Conservation (phyloP, 305 asterid species). For the Rubia peregrina region DNA sequence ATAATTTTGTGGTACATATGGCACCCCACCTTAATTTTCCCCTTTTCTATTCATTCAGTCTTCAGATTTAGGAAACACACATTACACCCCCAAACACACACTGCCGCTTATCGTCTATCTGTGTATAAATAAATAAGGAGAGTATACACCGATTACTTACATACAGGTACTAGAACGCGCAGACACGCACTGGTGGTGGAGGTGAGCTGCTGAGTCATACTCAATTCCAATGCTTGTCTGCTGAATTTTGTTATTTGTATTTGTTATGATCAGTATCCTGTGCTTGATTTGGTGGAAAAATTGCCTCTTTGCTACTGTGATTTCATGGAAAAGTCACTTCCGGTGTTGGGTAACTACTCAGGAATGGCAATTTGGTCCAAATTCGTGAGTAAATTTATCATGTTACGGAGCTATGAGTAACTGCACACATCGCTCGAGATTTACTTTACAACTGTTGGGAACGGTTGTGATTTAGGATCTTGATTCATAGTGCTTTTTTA, state of each 20-base stretch:
- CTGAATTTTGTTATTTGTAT: background rate
- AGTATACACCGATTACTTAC: background rate
- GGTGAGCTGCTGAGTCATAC: background rate
- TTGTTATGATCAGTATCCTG: background rate
- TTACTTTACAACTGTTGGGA: background rate
- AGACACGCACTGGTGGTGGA: constrained; percentile 5
- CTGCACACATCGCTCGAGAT: background rate
- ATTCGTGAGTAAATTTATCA: background rate
- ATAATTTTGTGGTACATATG: background rate
- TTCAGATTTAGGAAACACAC: constrained; percentile 2
- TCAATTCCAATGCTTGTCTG: background rate
- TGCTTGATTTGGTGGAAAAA: background rate
- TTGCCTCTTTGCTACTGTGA: background rate
- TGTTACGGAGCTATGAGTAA: background rate
- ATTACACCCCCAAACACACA: background rate
- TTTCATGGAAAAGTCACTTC: background rate
- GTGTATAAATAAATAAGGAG: background rate
- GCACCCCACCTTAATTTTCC: constrained; percentile 2
- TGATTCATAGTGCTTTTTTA: background rate
- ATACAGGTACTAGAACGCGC: background rate
- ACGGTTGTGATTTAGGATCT: background rate
- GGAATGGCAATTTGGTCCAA: background rate
- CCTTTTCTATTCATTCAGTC: background rate
- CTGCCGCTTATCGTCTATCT: background rate
- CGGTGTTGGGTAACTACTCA: background rate